Evolutionary conservation across 805 yeast species (phyloP).

Genomic region (Torulaspora delbrueckii): DNA sequence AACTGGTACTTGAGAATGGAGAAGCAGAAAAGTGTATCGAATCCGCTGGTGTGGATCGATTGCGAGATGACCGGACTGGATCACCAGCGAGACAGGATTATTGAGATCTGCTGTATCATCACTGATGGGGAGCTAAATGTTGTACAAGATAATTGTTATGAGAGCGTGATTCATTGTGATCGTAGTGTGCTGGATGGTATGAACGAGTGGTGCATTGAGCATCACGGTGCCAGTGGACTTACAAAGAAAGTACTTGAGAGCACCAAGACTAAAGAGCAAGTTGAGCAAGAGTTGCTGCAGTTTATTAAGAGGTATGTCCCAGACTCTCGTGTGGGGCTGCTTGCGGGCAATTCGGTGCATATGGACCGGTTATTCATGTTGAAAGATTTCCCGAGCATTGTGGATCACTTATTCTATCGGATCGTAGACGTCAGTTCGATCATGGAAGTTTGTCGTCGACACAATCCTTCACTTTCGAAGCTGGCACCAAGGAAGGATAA

Average conservation of each 20-base stretch:
- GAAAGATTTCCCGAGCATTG: conserved; percentile 73
- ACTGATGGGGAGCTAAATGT: conserved; percentile 78
- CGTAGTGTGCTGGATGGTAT: conserved; percentile 57
- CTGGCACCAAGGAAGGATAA: conserved; percentile 58
- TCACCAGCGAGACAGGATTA: conserved; percentile 71
- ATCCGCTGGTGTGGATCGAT: conserved; percentile 84
- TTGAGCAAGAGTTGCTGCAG: conserved; percentile 56
- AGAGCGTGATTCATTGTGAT: conserved; percentile 71
- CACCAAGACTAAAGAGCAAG: conserved; percentile 50
- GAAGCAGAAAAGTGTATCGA: conserved; percentile 8
- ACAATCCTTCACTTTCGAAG: conserved; percentile 58
- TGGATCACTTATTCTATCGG: conserved; percentile 63
- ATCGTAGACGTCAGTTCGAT: conserved; percentile 86
- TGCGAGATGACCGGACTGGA: conserved; percentile 98
- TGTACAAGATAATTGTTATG: conserved; percentile 59
- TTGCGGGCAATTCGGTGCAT: conserved; percentile 91
- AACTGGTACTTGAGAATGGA: conserved; percentile 5
- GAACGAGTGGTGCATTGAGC: conserved; percentile 84
- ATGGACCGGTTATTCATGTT: conserved; percentile 84
- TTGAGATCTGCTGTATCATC: conserved; percentile 85
- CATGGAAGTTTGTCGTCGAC: conserved; percentile 74
- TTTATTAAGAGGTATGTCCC: conserved; percentile 57
- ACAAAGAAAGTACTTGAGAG: conserved; percentile 62
- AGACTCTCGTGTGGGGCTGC: conserved; percentile 51
- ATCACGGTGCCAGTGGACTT: conserved; percentile 76